Conservation (phyloP, 495 filamentous ascomycete genomes). For the Aspergillus carlsbadensis region DNA sequence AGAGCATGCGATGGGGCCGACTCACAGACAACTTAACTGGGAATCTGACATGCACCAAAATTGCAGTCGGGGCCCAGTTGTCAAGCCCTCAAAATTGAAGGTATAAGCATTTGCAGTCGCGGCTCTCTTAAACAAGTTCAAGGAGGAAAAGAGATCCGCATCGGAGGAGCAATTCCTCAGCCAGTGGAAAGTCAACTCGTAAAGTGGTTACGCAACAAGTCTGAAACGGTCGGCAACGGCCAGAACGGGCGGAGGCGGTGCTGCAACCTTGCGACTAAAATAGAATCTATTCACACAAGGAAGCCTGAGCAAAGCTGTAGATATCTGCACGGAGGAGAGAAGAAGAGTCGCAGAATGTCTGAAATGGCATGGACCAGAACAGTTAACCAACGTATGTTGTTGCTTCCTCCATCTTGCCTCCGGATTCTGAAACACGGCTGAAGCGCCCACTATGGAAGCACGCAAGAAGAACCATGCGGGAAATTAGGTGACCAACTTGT, state of each 20-base stretch:
- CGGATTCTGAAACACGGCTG: no score
- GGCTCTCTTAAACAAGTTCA: not conserved
- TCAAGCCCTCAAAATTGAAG: conserved; percentile 7
- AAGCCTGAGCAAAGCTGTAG: not conserved
- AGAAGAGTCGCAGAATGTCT: not conserved
- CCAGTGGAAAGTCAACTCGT: not conserved
- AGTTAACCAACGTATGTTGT: no score
- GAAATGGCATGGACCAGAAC: not conserved
- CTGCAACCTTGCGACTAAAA: not conserved
- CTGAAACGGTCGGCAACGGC: conserved; percentile 10
- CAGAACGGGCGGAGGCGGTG: conserved; percentile 10
- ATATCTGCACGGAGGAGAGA: not conserved
- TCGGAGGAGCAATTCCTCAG: not conserved
- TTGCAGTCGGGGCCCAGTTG: conserved; percentile 4
- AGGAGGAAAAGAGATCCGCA: conserved; percentile 4
- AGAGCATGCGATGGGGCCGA: not conserved
- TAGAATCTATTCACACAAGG: not conserved
- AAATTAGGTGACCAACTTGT: not conserved
- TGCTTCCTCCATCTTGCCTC: no score
- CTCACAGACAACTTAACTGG: conserved; percentile 9
- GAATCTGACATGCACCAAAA: conserved; percentile 2
- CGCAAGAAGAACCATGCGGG: not conserved
- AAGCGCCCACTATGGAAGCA: no score
- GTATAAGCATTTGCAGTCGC: not conserved
- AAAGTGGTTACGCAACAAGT: conserved; percentile 13